Conservation (phyloP, 1,284 basidiomycete species). For the Quambalaria eucalypti region DNA sequence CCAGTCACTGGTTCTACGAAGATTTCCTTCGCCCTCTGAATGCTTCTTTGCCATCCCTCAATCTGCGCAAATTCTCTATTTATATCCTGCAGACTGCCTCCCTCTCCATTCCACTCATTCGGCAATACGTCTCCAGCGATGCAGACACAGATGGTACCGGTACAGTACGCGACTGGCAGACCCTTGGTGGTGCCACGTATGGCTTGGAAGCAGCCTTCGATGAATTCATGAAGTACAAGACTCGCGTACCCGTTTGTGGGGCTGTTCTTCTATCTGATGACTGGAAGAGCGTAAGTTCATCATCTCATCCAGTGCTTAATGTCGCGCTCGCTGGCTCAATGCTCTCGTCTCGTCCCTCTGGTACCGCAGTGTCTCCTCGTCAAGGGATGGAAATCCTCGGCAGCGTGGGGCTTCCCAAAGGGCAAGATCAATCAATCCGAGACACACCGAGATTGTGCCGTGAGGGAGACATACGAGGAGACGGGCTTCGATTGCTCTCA, state of each 20-base stretch:
- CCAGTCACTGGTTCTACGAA: conserved; percentile 98
- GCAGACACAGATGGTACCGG: conserved; percentile 18
- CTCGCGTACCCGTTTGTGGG: conserved; percentile 94
- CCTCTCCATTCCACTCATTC: conserved; percentile 40
- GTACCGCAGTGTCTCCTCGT: conserved; percentile 56
- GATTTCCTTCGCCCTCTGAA: conserved; percentile 85
- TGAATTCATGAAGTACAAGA: conserved; percentile 66
- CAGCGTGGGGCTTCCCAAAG: conserved; percentile 96
- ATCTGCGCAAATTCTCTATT: conserved; percentile 82
- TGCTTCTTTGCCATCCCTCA: conserved; percentile 67
- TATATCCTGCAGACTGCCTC: conserved; percentile 57
- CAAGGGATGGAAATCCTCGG: conserved; percentile 91
- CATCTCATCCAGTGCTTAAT: too few relatives aligned
- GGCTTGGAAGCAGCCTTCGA: conserved; percentile 38
- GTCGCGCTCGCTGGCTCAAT: too few relatives aligned
- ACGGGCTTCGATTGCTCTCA: conserved; percentile 41
- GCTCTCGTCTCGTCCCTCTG: too few relatives aligned
- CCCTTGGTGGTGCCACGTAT: not conserved
- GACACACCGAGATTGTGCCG: conserved; percentile 50
- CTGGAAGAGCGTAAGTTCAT: conserved; percentile 65
- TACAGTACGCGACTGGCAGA: conserved; percentile 6
- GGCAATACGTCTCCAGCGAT: conserved; percentile 34
- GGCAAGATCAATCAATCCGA: conserved; percentile 95
- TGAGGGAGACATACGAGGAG: conserved; percentile 53
- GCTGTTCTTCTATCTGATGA: conserved; percentile 84